A percentile compares a stretch with the other conserved stretches of the same genome.
Conservation (phyloP, 2,329 filamentous ascomycete genomes). For the Fonsecaea erecta region DNA sequence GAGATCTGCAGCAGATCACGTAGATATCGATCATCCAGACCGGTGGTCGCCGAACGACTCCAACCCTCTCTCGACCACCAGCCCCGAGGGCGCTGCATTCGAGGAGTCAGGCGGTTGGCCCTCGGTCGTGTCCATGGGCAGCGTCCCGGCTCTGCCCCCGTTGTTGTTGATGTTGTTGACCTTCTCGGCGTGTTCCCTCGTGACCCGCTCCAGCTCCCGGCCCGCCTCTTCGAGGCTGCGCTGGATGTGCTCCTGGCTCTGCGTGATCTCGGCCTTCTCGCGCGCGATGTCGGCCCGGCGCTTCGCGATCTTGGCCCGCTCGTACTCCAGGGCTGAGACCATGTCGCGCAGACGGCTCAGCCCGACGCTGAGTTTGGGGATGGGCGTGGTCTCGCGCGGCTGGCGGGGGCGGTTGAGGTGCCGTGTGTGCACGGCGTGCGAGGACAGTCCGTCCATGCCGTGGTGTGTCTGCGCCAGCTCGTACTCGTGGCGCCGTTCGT, state of each 20-base stretch:
- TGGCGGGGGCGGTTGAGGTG: constrained; percentile 31
- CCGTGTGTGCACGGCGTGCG: constrained; percentile 23
- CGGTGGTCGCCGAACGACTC: constrained; percentile 27
- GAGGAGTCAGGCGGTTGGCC: neutral
- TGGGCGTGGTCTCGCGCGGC: constrained; percentile 33
- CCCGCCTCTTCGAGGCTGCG: constrained; percentile 33
- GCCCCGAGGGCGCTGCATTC: neutral
- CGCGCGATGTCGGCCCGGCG: constrained; percentile 27
- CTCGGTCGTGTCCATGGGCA: neutral
- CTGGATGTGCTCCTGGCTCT: constrained; percentile 31
- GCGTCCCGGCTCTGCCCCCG: neutral
- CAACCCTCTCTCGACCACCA: constrained; percentile 24
- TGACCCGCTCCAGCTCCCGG: constrained; percentile 31
- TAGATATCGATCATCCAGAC: neutral
- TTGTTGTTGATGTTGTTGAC: too few relatives aligned
- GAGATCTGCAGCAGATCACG: too few relatives aligned
- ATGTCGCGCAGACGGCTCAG: constrained; percentile 32
- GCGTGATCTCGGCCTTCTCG: constrained; percentile 30
- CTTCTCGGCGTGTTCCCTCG: constrained; percentile 20
- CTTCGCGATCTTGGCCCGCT: constrained; percentile 29
- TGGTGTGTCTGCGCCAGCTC: constrained; percentile 84
- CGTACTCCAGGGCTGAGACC: constrained; percentile 29
- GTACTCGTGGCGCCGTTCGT: constrained; percentile 74
- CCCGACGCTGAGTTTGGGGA: constrained; percentile 34
- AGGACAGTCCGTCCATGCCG: constrained; percentile 73